A percentile compares a stretch with the other conserved stretches of the same genome.
Conservation (phyloP, 2,329 filamentous ascomycete species). For the Fusarium sp. region DNA sequence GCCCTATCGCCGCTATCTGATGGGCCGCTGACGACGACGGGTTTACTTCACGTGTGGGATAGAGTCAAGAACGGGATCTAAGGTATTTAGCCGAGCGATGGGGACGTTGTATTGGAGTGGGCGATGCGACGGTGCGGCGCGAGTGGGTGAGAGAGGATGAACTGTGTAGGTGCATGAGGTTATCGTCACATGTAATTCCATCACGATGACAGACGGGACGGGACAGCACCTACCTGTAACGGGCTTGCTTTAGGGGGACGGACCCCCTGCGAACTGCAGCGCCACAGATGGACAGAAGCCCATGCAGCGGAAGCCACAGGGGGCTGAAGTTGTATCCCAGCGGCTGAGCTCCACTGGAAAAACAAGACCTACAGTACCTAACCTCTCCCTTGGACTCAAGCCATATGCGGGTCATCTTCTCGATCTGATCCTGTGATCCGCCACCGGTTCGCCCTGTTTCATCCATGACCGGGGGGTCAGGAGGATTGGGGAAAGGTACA, state of each 20-base stretch:
- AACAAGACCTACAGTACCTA: neutral
- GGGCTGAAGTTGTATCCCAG: slow-evolving; percentile 7
- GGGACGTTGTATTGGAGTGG: neutral
- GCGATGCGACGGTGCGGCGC: slow-evolving; percentile 3
- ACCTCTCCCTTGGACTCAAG: neutral
- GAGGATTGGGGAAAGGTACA: neutral
- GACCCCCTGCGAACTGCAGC: slow-evolving; percentile 1
- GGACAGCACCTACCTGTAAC: neutral
- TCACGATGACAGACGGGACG: neutral
- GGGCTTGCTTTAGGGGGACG: neutral
- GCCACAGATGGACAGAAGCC: slow-evolving; percentile 15
- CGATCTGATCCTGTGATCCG: slow-evolving; percentile 15
- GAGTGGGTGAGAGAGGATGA: neutral
- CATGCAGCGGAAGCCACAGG: slow-evolving; percentile 18
- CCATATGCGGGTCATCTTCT: slow-evolving; percentile 30
- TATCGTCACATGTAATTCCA: slow-evolving; percentile 31
- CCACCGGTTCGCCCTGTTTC: slow-evolving; percentile 26
- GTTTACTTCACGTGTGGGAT: slow-evolving; percentile 13
- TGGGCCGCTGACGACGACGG: neutral
- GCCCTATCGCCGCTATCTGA: slow-evolving; percentile 28
- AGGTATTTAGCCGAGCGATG: neutral
- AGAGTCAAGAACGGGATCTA: neutral
- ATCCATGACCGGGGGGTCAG: slow-evolving; percentile 5
- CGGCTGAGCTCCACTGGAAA: neutral
- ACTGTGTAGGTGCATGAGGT: slow-evolving; percentile 8